A percentile compares a stretch with the other conserved stretches of the same genome.
phyloP scores from a whole-genome alignment of 805 yeast genomes.

The Monosporozyma unispora region DNA sequence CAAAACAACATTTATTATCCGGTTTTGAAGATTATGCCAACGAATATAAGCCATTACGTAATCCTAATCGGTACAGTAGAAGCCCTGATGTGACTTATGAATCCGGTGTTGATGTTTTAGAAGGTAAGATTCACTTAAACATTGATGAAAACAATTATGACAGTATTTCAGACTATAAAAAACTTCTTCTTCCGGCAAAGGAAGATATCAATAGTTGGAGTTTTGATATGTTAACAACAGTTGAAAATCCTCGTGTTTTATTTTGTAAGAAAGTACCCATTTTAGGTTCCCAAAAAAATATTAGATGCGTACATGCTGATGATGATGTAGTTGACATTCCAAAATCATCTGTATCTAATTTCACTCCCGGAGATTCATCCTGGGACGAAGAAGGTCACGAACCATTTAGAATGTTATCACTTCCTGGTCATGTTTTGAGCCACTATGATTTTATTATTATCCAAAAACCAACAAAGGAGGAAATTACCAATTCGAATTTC shows the following conservation, averaged over 20 bases:
- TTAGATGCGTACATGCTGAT: conserved; percentile 39
- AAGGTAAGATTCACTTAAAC: conserved; percentile 1
- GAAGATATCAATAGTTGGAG: background rate
- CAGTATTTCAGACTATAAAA: background rate
- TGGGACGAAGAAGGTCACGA: conserved; percentile 36
- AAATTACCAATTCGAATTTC: conserved; percentile 11
- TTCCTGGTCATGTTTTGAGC: conserved; percentile 32
- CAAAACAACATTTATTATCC: conserved; percentile 38
- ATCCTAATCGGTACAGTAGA: background rate
- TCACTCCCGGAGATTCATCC: conserved; percentile 44
- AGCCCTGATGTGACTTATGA: conserved; percentile 4
- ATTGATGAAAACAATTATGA: background rate
- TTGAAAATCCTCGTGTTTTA: conserved; percentile 6
- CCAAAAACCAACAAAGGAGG: conserved; percentile 26
- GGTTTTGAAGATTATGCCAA: conserved; percentile 45
- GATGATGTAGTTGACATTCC: conserved; percentile 40
- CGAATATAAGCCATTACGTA: background rate
- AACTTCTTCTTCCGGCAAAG: conserved; percentile 2
- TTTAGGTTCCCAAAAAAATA: background rate
- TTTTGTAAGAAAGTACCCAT: conserved; percentile 10
- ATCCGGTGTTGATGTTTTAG: background rate
- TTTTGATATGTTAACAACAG: conserved; percentile 15
- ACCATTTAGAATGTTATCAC: conserved; percentile 44
- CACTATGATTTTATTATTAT: conserved; percentile 45
- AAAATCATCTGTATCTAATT: conserved; percentile 34